Conservation (phyloP, 2,329 filamentous ascomycete genomes). For the Alternaria rosae region DNA sequence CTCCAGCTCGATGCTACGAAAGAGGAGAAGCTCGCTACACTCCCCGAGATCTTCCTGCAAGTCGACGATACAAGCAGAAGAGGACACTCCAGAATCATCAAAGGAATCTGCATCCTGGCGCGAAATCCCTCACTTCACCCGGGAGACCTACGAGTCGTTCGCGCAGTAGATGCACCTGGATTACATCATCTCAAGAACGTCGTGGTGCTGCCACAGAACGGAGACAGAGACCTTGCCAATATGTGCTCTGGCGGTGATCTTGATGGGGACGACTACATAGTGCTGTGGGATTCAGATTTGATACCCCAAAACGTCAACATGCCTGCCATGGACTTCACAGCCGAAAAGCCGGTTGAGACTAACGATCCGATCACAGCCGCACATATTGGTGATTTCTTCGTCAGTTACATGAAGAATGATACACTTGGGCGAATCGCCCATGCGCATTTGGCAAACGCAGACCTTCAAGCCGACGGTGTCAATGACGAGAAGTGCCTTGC, state of each 20-base stretch:
- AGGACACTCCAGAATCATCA: constrained; percentile 69
- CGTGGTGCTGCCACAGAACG: constrained; percentile 83
- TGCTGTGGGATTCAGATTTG: constrained; percentile 85
- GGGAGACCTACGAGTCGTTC: constrained; percentile 87
- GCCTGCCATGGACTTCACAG: constrained; percentile 78
- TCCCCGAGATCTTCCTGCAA: constrained; percentile 92
- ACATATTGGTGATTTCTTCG: constrained; percentile 85
- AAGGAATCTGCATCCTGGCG: constrained; percentile 82
- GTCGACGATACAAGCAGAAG: constrained; percentile 66
- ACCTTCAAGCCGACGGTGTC: constrained; percentile 68
- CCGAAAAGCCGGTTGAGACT: constrained; percentile 64
- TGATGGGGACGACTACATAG: constrained; percentile 93
- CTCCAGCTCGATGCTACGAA: constrained; percentile 58
- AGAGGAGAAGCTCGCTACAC: constrained; percentile 45
- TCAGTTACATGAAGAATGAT: constrained; percentile 92
- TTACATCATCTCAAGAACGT: constrained; percentile 82
- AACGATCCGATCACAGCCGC: constrained; percentile 70
- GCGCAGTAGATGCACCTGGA: constrained; percentile 77
- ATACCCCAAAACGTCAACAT: constrained; percentile 71
- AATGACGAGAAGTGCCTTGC: constrained; percentile 71
- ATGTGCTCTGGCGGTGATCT: constrained; percentile 98
- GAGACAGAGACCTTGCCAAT: constrained; percentile 83
- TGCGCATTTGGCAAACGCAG: constrained; percentile 80
- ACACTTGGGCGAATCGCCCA: constrained; percentile 79
- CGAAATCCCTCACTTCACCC: constrained; percentile 94